Base-by-base conservation (phyloP, 1,284 basidiomycete genomes). In the Phaffia rhodozyma region DNA sequence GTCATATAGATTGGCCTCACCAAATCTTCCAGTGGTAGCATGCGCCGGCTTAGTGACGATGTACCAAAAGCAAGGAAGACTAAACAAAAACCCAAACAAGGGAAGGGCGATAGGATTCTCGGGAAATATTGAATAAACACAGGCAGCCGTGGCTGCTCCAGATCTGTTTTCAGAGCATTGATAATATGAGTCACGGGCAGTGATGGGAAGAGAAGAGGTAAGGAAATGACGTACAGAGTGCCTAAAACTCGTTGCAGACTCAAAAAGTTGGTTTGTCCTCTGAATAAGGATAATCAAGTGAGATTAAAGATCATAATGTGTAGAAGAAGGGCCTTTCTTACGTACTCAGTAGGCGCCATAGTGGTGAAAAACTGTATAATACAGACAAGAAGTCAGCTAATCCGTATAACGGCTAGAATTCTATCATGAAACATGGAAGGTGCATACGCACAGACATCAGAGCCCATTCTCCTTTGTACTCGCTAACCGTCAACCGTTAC, bases 401-500 rank as follows among this genome's bases (percentile, higher is more conserved):
- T 23, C 23, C 47, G 61, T 54, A 63, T 5, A 48, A 43, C 2
- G 38, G 16, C 13, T 11, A 43, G 2, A 34, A 13, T 23, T 49
- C 27, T 50, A 21, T 21, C 25, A 29, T 47, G 55, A 13, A n/a
- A 48, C n/a, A 16, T 23, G 49, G 0, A 1, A 5, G 29, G 25
- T 23, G 30, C 34, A 54, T 29, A 79, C 83, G 67, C 69, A 88
- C 88, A 53, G 90, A 91, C 60, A 97, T 89, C 70, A 97, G 76
- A 1, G 91, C 91, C 93, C 93, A 97, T 74, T 97, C 91, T 50
- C 91, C 91, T 70, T 85, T 82, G 71, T 86, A 92, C 60, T 83
- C 50, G 47, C 54, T 56, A 20, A 27, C 3, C 27, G 43, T 29
- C 49, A 55, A 43, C 6, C 2, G 38, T 43, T 16, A 2, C 16